Conservation (phyloP, 75 land plant species). For the Selaginella tamariscina region DNA sequence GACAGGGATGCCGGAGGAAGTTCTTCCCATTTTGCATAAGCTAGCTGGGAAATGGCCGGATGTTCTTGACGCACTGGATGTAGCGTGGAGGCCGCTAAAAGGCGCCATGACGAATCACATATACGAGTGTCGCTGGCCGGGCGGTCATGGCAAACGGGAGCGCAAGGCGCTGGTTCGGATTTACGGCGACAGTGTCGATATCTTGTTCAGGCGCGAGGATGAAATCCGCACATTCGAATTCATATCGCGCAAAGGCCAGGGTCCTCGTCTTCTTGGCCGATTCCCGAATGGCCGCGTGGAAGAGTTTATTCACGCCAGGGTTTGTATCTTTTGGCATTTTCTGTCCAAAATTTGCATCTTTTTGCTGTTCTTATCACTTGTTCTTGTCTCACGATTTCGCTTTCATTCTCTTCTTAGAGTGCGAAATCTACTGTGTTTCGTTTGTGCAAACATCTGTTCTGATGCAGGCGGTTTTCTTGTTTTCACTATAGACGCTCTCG, state of each 20-base stretch:
- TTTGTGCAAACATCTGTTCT: neutral
- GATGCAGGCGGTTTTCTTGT: neutral
- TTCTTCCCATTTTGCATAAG: neutral
- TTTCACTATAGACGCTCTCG: constrained; percentile 51
- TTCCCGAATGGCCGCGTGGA: constrained; percentile 74
- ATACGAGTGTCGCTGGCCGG: constrained; percentile 60
- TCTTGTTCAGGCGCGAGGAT: constrained; percentile 64
- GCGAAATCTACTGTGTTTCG: too few relatives aligned
- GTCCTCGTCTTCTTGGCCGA: constrained; percentile 71
- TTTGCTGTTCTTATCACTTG: too few relatives aligned
- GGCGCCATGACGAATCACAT: constrained; percentile 98
- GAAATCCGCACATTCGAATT: constrained; percentile 82
- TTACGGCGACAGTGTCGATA: constrained; percentile 72
- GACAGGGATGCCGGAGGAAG: neutral
- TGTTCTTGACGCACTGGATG: constrained; percentile 31
- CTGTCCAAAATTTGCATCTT: neutral
- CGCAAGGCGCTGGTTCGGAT: constrained; percentile 60
- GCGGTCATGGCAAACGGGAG: constrained; percentile 11
- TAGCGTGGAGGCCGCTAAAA: constrained; percentile 45
- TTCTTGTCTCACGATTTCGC: too few relatives aligned
- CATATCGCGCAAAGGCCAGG: constrained; percentile 73
- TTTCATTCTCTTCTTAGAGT: too few relatives aligned
- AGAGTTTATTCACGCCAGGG: constrained; percentile 89
- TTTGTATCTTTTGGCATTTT: constrained; percentile 15
- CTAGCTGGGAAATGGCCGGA: constrained; percentile 64